A percentile compares a stretch with the other conserved stretches of the same genome.
Conservation (phyloP, 2,329 filamentous ascomycete genomes). For the Annulohypoxylon truncatum region DNA sequence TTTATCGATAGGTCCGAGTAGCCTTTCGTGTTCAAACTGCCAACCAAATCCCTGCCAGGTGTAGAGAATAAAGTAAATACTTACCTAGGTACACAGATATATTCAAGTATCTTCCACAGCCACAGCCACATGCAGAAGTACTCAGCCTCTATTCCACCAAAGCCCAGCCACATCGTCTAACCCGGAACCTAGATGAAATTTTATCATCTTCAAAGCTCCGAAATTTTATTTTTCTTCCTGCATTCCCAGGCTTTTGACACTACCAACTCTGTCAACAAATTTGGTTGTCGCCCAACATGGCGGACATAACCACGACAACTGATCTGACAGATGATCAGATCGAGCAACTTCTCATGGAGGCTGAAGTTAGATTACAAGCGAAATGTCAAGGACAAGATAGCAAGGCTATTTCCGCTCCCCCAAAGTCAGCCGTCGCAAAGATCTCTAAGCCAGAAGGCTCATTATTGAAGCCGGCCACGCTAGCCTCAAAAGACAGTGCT, state of each 20-base stretch:
- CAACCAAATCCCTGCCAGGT: slow-evolving; percentile 12
- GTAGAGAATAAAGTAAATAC: not conserved
- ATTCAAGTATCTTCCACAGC: not conserved
- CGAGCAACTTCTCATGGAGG: slow-evolving; percentile 70
- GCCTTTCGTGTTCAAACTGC: not conserved
- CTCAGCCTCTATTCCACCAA: slow-evolving; percentile 1
- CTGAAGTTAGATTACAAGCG: slow-evolving; percentile 65
- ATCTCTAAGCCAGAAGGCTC: slow-evolving; percentile 21
- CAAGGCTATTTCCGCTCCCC: slow-evolving; percentile 45
- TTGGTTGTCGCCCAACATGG: slow-evolving; percentile 39
- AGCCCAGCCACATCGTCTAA: slow-evolving; percentile 8
- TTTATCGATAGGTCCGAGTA: slow-evolving; percentile 29
- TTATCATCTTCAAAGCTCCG: slow-evolving; percentile 1
- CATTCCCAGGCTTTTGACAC: not conserved
- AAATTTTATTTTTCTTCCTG: slow-evolving; percentile 20
- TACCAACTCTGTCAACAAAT: slow-evolving; percentile 21
- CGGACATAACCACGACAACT: slow-evolving; percentile 50
- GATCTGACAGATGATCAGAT: slow-evolving; percentile 73
- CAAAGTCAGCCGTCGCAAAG: slow-evolving; percentile 50
- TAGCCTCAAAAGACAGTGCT: slow-evolving; percentile 24
- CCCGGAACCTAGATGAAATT: slow-evolving; percentile 12
- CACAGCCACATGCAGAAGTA: slow-evolving; percentile 5
- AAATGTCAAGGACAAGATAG: slow-evolving; percentile 44
- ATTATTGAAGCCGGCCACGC: slow-evolving; percentile 20
- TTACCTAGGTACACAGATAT: not conserved